phyloP scores from a whole-genome alignment of 2,329 filamentous ascomycete genomes.

The Camillea tinctor region DNA sequence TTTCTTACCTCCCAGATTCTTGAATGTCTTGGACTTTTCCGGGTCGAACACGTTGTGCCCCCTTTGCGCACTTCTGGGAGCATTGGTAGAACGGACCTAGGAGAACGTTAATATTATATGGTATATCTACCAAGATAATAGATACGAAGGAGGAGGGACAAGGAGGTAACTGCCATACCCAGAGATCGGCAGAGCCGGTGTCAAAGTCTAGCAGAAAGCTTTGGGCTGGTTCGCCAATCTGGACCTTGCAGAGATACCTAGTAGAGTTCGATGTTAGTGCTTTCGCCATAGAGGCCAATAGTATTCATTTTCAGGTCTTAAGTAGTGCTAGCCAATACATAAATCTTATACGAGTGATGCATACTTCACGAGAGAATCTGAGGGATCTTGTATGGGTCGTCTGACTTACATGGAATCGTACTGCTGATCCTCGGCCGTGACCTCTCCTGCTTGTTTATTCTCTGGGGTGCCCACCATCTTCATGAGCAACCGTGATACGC shows the following conservation, averaged over 20 bases:
- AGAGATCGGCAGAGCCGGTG: conserved; percentile 68
- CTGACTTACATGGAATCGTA: conserved; percentile 53
- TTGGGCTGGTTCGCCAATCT: conserved; percentile 65
- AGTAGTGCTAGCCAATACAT: background rate
- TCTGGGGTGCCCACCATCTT: conserved; percentile 40
- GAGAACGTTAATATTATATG: conserved; percentile 2
- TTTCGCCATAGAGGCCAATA: background rate
- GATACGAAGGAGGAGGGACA: background rate
- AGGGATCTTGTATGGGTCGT: background rate
- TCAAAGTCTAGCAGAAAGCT: conserved; percentile 65
- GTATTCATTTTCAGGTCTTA: too few species aligned
- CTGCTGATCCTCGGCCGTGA: conserved; percentile 62
- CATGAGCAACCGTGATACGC: conserved; percentile 47
- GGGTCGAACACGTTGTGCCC: conserved; percentile 59
- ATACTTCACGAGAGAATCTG: background rate
- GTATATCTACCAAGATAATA: background rate
- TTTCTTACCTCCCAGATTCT: conserved; percentile 43
- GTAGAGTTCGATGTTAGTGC: conserved; percentile 47
- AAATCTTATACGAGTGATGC: background rate
- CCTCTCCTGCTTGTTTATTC: conserved; percentile 42
- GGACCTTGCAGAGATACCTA: conserved; percentile 59
- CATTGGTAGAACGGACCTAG: conserved; percentile 55
- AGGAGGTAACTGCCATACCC: conserved; percentile 46
- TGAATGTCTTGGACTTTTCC: conserved; percentile 59
- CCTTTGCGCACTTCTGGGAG: conserved; percentile 37